Evolutionary conservation across 208 protist genomes (phyloP).

Genomic region (Vickermania spadyakhi): DNA sequence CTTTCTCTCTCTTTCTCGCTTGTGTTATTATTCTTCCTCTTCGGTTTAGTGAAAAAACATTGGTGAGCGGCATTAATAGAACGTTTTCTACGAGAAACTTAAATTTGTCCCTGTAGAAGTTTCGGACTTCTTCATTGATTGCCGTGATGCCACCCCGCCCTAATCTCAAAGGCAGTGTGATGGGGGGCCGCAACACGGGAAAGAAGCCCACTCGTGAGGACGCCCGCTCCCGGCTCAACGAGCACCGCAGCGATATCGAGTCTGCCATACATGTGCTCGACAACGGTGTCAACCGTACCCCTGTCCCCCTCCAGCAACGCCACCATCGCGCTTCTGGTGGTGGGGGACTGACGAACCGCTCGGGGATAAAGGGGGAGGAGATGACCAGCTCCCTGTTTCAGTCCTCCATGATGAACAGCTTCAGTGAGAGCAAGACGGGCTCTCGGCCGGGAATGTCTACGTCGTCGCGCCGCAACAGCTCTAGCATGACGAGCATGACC

Average conservation of each 20-base stretch:
- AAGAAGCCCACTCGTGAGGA: conserved; percentile 26
- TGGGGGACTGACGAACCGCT: conserved; percentile 7
- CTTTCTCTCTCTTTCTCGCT: too few relatives aligned
- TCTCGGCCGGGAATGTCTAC: background rate
- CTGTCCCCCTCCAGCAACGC: conserved; percentile 47
- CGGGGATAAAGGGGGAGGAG: conserved; percentile 10
- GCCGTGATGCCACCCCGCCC: too few relatives aligned
- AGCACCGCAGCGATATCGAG: conserved; percentile 37
- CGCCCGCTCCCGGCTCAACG: conserved; percentile 25
- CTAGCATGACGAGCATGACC: background rate
- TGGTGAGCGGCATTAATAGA: too few relatives aligned
- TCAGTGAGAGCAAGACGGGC: conserved; percentile 5
- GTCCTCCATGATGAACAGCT: conserved; percentile 50
- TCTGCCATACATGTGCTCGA: conserved; percentile 69
- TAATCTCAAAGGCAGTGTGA: too few relatives aligned
- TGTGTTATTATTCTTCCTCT: too few relatives aligned
- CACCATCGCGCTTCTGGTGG: conserved; percentile 16
- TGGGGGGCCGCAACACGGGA: background rate
- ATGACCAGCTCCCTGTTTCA: conserved; percentile 54
- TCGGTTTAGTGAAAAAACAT: too few relatives aligned
- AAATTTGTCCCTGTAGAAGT: background rate
- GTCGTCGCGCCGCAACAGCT: conserved; percentile 1
- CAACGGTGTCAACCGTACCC: conserved; percentile 79
- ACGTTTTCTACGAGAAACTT: too few relatives aligned
- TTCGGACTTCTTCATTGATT: conserved; percentile 1